Base-by-base conservation (phyloP, 306 rosid genomes). In the Nissolia schottii region DNA sequence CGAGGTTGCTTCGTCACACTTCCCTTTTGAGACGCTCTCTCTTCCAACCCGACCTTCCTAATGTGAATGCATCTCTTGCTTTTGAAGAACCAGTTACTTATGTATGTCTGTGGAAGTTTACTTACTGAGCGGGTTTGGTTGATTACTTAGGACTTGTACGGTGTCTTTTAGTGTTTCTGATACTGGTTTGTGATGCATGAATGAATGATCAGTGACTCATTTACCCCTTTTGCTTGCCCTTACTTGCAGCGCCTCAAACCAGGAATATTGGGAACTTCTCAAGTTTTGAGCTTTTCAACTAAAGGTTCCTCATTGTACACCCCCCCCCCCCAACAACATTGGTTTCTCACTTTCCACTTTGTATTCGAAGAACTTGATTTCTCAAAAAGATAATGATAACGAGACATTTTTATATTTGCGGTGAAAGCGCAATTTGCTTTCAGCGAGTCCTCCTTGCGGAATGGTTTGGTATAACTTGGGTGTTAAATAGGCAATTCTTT, bases 1-100 rank as follows among this genome's bases (percentile, higher is more conserved):
- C 97, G 77, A 70, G 85, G 81, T 73, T 94, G 73, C 83, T 94
- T 70, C 95, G 86, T 24, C 85, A 71, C 75, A 76, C 78, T 24
- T 67, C 71, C 51, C 40, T 83, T 27, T 60, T 86, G 48, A 89
- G 80, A 53, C 93, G 88, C 27, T 86, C 83, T 49, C 34, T 86
- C 1, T 75, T 81, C 45, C 76, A 72, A 23, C 73, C 80, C 32
- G 70, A 79, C 83, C 80, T 86, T 40, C 38, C 37, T 45, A 60
- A 57, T 76, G 67, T 67, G 62, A 19, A 24, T 50, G 20, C 74
- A 48, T 74, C 72, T 23, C 65, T 20, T 65, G 35, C 3, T 72
- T 58, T 9, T 15, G 51, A 45, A 11, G 51, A 45, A 45, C 20
- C 51, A n/a, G 7, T 45, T 45, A 11, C 9, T 45, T 45, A 15